Conservation (phyloP, 805 yeast species). For the Candida koratica region DNA sequence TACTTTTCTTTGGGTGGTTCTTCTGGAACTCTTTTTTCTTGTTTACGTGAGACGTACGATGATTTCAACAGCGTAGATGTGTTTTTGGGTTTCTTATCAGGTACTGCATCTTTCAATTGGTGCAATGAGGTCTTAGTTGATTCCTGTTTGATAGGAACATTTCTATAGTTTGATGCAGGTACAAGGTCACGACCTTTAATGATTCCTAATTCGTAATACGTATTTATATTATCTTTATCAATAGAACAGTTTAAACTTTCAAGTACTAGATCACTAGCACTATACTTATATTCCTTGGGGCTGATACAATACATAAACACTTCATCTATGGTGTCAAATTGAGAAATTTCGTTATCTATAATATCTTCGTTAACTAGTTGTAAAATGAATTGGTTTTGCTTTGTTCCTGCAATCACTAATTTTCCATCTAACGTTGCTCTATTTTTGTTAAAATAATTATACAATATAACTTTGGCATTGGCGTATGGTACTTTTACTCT, state of each 20-base stretch:
- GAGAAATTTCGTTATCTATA: constrained; percentile 15
- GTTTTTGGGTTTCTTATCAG: constrained; percentile 7
- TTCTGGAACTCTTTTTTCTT: constrained; percentile 4
- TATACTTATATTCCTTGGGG: constrained; percentile 9
- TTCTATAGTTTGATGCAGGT: constrained; percentile 1
- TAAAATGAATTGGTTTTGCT: constrained; percentile 19
- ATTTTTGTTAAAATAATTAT: constrained; percentile 35
- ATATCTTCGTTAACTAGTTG: constrained; percentile 16
- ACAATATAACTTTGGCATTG: constrained; percentile 38
- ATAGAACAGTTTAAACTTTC: constrained; percentile 14
- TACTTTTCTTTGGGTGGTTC: constrained; percentile 13
- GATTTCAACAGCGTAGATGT: constrained; percentile 21
- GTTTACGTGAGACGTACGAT: constrained; percentile 28
- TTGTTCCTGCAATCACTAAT: constrained; percentile 40
- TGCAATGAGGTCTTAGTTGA: too few relatives aligned
- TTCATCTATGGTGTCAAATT: constrained; percentile 27
- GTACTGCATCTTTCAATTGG: too few relatives aligned
- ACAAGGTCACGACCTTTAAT: constrained; percentile 27
- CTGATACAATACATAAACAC: constrained; percentile 40
- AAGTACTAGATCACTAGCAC: constrained; percentile 18
- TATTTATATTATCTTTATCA: constrained; percentile 15
- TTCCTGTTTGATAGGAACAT: not conserved
- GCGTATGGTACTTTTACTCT: constrained; percentile 33
- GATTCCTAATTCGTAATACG: constrained; percentile 27
- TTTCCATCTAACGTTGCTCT: constrained; percentile 35